Conservation (phyloP, 225 moss, liverwort and hornwort genomes). For the Marchantia paleacea region DNA sequence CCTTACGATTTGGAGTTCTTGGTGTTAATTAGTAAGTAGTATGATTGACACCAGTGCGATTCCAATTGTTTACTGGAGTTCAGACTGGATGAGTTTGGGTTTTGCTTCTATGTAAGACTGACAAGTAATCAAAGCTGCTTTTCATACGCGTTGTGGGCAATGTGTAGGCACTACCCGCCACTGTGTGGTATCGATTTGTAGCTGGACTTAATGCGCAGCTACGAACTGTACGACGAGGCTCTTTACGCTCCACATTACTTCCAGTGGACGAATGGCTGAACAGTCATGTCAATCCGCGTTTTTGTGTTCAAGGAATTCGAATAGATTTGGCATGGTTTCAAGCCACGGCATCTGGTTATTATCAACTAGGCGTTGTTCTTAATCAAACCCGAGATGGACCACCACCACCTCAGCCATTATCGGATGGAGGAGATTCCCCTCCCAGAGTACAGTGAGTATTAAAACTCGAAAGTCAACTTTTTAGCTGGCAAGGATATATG, state of each 20-base stretch:
- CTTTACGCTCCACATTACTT: conserved; percentile 65
- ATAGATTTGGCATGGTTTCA: conserved; percentile 98
- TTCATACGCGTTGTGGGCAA: conserved; percentile 1
- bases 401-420: conserved; percentile 17
- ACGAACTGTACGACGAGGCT: conserved; percentile 75
- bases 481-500: background rate
- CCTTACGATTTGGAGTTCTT: too few species aligned
- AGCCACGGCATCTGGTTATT: conserved; percentile 85
- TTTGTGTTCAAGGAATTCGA: conserved; percentile 58
- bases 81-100: too few species aligned
- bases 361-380: conserved; percentile 84
- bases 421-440: conserved; percentile 38
- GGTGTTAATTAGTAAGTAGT: too few species aligned
- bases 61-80: too few species aligned
- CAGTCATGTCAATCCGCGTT: conserved; percentile 66
- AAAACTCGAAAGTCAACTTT: background rate
- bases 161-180: conserved; percentile 76
- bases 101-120: too few species aligned
- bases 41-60: too few species aligned
- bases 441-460: conserved; percentile 27
- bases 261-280: conserved; percentile 83
- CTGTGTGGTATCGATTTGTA: conserved; percentile 95
- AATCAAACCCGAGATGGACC: conserved; percentile 58
- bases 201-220: conserved; percentile 87
- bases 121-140: too few species aligned